phyloP scores from a whole-genome alignment of 139 green algal species.

The Gonium pectorale region DNA sequence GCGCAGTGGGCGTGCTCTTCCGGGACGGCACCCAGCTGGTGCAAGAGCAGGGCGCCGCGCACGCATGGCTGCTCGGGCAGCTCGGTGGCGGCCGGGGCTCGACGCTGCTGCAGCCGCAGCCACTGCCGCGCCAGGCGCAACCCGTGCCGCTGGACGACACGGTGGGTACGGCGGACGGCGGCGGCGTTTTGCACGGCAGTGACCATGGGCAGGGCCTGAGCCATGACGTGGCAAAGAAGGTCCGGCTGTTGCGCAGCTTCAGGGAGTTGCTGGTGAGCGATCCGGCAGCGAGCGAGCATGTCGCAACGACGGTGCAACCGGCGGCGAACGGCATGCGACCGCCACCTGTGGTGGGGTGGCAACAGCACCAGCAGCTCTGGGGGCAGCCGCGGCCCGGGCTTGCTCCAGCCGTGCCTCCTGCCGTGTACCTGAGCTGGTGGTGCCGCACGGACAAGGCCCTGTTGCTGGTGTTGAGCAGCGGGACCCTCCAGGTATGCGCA shows the following conservation, averaged over 20 bases:
- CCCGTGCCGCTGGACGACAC: neutral
- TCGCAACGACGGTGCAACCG: too few species aligned
- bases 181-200: too few species aligned
- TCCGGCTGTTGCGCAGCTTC: constrained; percentile 31
- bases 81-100: too few species aligned
- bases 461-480: constrained; percentile 24
- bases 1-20: constrained; percentile 32
- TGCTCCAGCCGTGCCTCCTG: neutral
- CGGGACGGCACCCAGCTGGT: constrained; percentile 26
- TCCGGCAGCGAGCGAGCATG: too few species aligned
- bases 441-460: constrained; percentile 30
- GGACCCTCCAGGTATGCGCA: constrained; percentile 20
- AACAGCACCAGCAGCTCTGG: too few species aligned
- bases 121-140: neutral
- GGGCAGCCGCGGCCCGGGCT: too few species aligned
- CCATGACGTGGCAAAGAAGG: constrained; percentile 41
- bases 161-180: neutral
- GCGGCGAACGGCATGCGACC: too few species aligned
- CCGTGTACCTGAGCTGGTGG: constrained; percentile 20
- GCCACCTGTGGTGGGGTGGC: too few species aligned
- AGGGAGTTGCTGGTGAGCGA: neutral
- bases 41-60: neutral
- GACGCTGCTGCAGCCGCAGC: constrained; percentile 3
- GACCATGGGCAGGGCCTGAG: neutral
- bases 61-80: constrained; percentile 20